phyloP scores from a whole-genome alignment of 78 protist genomes.

The Acrasis kona region DNA sequence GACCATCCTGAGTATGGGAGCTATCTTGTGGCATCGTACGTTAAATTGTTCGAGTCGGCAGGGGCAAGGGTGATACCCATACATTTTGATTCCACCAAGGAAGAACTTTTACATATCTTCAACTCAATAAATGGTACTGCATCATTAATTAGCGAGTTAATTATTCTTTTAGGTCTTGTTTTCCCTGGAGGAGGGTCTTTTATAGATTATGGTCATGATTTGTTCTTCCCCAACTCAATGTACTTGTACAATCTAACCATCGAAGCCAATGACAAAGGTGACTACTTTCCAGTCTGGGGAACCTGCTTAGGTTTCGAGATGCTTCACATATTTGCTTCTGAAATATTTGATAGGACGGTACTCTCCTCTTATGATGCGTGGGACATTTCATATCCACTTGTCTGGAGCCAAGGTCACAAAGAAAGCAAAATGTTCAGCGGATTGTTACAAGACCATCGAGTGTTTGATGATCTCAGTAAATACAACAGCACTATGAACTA shows the following conservation, averaged over 20 bases:
- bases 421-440: neutral
- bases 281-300: slow-evolving; percentile 64
- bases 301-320: slow-evolving; percentile 84
- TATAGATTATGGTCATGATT: too few species aligned
- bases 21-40: slow-evolving; percentile 58
- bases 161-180: too few species aligned
- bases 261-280: slow-evolving; percentile 29
- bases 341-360: slow-evolving; percentile 11
- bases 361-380: slow-evolving; percentile 31
- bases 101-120: slow-evolving; percentile 8
- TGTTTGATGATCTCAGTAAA: too few species aligned
- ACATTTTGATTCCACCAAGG: slow-evolving; percentile 23
- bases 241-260: slow-evolving; percentile 11
- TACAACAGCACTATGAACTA: slow-evolving; percentile 50
- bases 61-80: slow-evolving; percentile 76
- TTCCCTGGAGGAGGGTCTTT: too few species aligned
- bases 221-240: slow-evolving; percentile 7
- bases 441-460: too few species aligned
- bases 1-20: too few species aligned
- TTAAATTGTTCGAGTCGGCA: slow-evolving; percentile 67
- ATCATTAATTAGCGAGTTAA: slow-evolving; percentile 63
- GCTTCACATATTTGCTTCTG: slow-evolving; percentile 22
- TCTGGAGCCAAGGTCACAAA: slow-evolving; percentile 21
- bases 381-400: slow-evolving; percentile 42
- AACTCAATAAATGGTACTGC: slow-evolving; percentile 51